Evolutionary conservation across 1,284 basidiomycete genomes (phyloP).

Genomic region (Inonotus obliquus): DNA sequence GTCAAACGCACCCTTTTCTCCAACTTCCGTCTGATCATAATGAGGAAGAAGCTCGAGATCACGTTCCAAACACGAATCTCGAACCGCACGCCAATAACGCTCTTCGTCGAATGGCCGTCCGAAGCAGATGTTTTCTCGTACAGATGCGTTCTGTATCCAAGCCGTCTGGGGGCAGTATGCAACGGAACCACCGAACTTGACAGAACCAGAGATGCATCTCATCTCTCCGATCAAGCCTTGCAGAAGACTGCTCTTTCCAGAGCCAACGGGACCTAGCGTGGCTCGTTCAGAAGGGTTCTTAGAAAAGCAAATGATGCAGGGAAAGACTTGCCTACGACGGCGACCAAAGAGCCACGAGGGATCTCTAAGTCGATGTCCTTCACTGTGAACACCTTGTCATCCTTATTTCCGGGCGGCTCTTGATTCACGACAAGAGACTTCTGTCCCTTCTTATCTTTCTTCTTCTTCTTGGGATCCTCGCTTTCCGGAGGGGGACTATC

Average conservation of each 20-base stretch:
- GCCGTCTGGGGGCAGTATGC: constrained; percentile 54
- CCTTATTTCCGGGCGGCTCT: constrained; percentile 28
- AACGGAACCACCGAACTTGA: constrained; percentile 56
- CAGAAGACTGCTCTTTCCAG: constrained; percentile 70
- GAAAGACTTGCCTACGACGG: constrained; percentile 43
- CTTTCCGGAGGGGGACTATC: constrained; percentile 64
- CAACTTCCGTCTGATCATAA: constrained; percentile 86
- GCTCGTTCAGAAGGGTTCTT: neutral
- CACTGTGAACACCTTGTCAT: constrained; percentile 49
- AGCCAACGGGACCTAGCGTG: constrained; percentile 50
- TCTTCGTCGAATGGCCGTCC: constrained; percentile 77
- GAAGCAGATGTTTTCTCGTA: constrained; percentile 80
- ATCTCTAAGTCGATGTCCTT: constrained; percentile 59
- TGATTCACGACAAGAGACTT: constrained; percentile 21
- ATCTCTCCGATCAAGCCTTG: constrained; percentile 82
- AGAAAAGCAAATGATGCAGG: neutral
- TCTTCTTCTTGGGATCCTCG: constrained; percentile 33
- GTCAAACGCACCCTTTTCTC: constrained; percentile 58
- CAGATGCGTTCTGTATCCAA: constrained; percentile 45
- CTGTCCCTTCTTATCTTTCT: constrained; percentile 29
- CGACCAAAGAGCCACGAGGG: constrained; percentile 69
- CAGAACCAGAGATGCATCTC: constrained; percentile 56
- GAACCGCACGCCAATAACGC: constrained; percentile 73
- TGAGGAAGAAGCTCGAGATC: constrained; percentile 80
- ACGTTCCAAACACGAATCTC: constrained; percentile 69